These are phyloP conservation scores for Inga leiocalycina DNA, from an alignment of 306 rosid genomes.

Conservation along the genomic window DNA sequence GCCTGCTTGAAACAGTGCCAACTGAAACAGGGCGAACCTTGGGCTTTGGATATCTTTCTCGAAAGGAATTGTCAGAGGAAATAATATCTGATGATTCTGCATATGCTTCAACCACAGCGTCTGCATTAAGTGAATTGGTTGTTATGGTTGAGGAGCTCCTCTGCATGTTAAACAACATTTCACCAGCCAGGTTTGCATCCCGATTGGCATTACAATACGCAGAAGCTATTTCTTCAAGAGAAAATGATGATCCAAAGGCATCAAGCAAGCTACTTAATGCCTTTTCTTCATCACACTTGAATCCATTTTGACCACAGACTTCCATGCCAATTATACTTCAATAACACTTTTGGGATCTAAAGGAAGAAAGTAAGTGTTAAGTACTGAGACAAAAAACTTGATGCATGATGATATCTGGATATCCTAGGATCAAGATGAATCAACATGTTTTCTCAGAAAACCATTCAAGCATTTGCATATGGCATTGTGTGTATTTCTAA, in stretches of 20 bases:
- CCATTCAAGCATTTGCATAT: neutral
- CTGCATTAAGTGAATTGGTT: slow-evolving; percentile 30
- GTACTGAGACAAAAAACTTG: neutral
- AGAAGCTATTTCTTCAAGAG: slow-evolving; percentile 74
- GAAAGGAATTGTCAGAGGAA: slow-evolving; percentile 38
- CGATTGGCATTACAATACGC: slow-evolving; percentile 72
- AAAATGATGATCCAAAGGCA: slow-evolving; percentile 63
- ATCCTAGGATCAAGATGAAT: slow-evolving; percentile 9
- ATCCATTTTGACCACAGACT: slow-evolving; percentile 41
- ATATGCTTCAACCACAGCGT: slow-evolving; percentile 38
- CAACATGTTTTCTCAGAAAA: neutral
- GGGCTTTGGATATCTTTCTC: slow-evolving; percentile 41
- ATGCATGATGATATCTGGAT: neutral
- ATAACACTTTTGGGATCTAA: neutral
- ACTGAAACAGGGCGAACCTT: slow-evolving; percentile 57
- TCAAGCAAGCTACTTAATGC: slow-evolving; percentile 67
- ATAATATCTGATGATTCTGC: slow-evolving; percentile 33
- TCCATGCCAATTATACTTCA: slow-evolving; percentile 50
- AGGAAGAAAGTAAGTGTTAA: neutral
- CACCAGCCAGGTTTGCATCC: slow-evolving; percentile 64
- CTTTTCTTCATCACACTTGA: slow-evolving; percentile 49
- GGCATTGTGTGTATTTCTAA: slow-evolving; percentile 14
- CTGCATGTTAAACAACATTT: slow-evolving; percentile 54
- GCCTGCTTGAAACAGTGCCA: slow-evolving; percentile 68
- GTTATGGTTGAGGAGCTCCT: slow-evolving; percentile 42